Percentiles rank a stretch among this genome's conserved stretches.
Conservation (phyloP, 108 stramenopile genomes). For the Skeletonema grethae region DNA sequence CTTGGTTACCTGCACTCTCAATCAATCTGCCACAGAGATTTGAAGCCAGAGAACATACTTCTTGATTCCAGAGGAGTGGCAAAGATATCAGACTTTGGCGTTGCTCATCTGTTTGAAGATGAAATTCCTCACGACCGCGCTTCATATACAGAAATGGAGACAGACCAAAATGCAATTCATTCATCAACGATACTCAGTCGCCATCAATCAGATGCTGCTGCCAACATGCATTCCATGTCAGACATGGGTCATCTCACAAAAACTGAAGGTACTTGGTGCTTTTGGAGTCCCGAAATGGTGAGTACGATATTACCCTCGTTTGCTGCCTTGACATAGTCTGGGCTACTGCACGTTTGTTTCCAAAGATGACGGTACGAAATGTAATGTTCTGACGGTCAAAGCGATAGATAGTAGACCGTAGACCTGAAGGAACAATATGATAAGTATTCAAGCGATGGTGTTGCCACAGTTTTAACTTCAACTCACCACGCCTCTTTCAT, state of each 20-base stretch:
- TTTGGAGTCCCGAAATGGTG: conserved; percentile 92
- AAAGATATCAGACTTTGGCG: conserved; percentile 89
- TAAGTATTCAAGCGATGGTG: not conserved
- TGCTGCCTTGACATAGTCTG: not conserved
- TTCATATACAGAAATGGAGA: conserved; percentile 1
- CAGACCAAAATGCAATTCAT: not conserved
- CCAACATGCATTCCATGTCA: conserved; percentile 59
- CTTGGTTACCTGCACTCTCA: conserved; percentile 82
- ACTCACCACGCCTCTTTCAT: not conserved
- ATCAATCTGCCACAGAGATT: conserved; percentile 74
- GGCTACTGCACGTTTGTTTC: not conserved
- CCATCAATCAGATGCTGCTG: conserved; percentile 41
- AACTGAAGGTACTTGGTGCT: conserved; percentile 91
- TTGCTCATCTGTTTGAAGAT: conserved; percentile 81
- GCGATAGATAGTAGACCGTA: too few species aligned
- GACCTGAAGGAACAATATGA: too few species aligned
- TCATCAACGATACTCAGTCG: not conserved
- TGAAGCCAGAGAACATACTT: conserved; percentile 85
- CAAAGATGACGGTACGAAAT: too few species aligned
- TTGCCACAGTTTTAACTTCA: not conserved
- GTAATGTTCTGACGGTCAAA: too few species aligned
- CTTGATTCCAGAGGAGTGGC: conserved; percentile 67
- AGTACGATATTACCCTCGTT: not conserved
- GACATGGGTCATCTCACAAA: conserved; percentile 69
- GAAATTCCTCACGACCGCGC: conserved; percentile 26